Evolutionary conservation across 1,284 basidiomycete species (phyloP), one percentile per base, ranked within the genome.

Genomic region (Acaromyces ingoldii): DNA sequence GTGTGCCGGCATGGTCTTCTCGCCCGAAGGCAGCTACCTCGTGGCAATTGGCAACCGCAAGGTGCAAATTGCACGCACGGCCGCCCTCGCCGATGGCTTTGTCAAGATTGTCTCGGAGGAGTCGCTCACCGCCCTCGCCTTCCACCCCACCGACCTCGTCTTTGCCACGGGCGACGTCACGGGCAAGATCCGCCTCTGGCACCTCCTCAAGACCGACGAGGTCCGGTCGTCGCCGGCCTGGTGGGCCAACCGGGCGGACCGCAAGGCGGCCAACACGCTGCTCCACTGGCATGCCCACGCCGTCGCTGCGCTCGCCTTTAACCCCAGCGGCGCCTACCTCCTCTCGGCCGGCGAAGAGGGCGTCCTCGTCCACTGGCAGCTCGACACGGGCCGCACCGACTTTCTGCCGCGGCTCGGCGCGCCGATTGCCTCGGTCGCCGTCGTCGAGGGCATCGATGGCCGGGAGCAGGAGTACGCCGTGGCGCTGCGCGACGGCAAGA

Each of bases 261-360:
- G 53, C 38, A 50, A 65, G 34, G 58, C 86, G 1, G 85, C 89
- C 57, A 93, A 91, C 0, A 87, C 89, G 1, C 83, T 85, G 4
- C 78, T 96, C 43, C 93, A 97, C 76, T 99, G 95, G 95, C 95
- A 99, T 73, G 87, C 93, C 0, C 92, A 98, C 74, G 84, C 90
- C 4, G 89, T 98, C n/a, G 84, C 87, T 1, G 87, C 88, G 1
- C 77, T 99, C 24, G 80, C 86, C 0, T 99, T 96, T 76, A 89
- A 91, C 0, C 78, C 85, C 1, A 92, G 92, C 62, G 95, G 95
- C 11, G 87, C 90, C 2, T 92, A 96, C 73, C 79, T 99, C 19
- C 78, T 98, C 42, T 95, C 89, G 50, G 95, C 91, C 62, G 95
- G 95, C 39, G 91, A 97, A 75, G 95, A 98, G 77, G 84, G 88